Evolutionary conservation across 208 protist species (phyloP).

Genomic region (Tetramitus jugosus): DNA sequence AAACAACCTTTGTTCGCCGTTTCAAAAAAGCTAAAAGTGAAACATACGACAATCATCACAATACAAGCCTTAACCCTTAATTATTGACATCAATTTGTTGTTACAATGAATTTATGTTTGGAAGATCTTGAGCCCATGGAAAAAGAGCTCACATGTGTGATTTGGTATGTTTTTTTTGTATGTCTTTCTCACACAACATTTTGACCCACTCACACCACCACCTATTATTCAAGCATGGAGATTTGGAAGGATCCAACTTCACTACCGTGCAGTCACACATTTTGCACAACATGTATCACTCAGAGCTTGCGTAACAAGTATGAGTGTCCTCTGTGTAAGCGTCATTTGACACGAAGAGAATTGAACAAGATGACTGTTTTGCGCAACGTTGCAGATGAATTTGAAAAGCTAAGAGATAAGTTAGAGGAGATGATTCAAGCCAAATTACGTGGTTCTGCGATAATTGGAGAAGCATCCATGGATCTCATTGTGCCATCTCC

Average conservation of each 20-base stretch:
- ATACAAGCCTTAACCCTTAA: no score
- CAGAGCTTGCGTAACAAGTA: neutral
- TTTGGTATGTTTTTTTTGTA: no score
- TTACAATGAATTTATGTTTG: no score
- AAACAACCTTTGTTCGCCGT: no score
- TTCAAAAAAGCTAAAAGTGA: no score
- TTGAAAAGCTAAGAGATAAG: neutral
- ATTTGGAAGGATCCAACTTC: neutral
- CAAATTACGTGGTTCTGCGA: neutral
- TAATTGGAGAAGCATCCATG: neutral
- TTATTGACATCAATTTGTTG: no score
- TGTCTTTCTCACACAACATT: no score
- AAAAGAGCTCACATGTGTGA: no score
- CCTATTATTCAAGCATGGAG: neutral
- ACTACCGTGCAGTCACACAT: neutral
- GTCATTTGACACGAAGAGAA: neutral
- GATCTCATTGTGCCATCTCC: no score
- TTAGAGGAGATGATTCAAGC: neutral
- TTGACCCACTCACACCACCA: no score
- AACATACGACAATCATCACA: no score
- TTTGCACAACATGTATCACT: neutral
- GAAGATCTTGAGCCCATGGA: no score
- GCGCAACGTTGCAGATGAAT: neutral
- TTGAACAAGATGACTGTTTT: neutral
- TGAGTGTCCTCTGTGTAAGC: neutral